These are phyloP conservation scores for Aureobasidium pullulans DNA, from an alignment of 2,329 filamentous ascomycete species.

Conservation along the genomic window DNA sequence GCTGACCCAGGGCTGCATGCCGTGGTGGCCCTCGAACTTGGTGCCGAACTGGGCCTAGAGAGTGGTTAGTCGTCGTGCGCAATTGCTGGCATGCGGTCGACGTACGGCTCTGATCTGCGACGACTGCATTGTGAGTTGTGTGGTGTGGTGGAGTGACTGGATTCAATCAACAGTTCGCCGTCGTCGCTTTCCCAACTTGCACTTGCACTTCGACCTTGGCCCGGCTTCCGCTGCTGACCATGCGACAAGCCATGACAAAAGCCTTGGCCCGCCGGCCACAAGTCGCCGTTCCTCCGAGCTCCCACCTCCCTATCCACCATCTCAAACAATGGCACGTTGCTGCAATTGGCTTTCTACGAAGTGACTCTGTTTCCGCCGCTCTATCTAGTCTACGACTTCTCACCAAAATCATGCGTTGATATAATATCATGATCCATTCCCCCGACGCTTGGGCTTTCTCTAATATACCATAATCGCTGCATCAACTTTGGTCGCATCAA, in stretches of 20 bases:
- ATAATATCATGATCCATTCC: background rate
- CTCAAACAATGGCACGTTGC: background rate
- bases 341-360: background rate
- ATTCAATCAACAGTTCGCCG: background rate
- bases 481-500: slow-evolving; percentile 14
- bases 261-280: slow-evolving; percentile 5
- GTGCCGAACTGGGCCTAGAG: slow-evolving; percentile 21
- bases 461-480: background rate
- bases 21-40: slow-evolving; percentile 19
- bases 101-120: slow-evolving; percentile 24
- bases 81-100: background rate
- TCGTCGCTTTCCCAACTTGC: slow-evolving; percentile 1
- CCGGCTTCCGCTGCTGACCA: slow-evolving; percentile 10
- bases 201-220: background rate
- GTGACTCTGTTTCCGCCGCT: background rate
- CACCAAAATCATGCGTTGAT: background rate
- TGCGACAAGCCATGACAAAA: background rate
- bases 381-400: background rate
- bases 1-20: slow-evolving; percentile 27
- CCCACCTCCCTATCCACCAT: background rate
- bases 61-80: slow-evolving; percentile 11
- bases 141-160: background rate
- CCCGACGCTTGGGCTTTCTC: background rate
- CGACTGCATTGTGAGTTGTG: slow-evolving; percentile 24
- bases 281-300: background rate